Conservation (phyloP, 768 basidiomycete species). For the Tricholoma terreum region DNA sequence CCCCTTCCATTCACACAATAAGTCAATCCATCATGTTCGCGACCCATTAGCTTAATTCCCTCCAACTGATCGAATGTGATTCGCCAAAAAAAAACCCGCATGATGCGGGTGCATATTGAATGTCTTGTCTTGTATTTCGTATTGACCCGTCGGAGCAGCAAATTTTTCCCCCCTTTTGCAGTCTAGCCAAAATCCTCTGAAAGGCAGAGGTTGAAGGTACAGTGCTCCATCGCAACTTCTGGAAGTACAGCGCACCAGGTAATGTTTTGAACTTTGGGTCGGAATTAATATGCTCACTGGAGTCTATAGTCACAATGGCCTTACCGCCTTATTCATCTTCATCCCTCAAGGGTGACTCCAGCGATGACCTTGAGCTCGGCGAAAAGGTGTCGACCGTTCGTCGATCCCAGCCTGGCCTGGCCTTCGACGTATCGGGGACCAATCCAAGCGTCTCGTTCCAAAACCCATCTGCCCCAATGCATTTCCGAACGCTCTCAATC, state of each 20-base stretch:
- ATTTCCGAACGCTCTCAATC: conserved; percentile 19
- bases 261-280: neutral
- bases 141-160: no score
- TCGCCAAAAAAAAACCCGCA: no score
- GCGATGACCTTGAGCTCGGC: neutral
- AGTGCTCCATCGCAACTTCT: neutral
- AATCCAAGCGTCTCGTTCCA: neutral
- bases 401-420: neutral
- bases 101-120: no score
- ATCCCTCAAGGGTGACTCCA: neutral
- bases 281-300: neutral
- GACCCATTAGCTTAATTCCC: neutral
- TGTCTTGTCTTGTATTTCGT: no score
- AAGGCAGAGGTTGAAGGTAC: no score
- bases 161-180: no score
- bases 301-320: neutral
- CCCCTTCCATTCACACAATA: no score
- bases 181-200: no score
- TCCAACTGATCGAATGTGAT: neutral
- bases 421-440: neutral
- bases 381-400: neutral
- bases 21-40: no score
- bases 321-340: neutral
- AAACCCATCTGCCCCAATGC: conserved; percentile 14
- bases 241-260: neutral